These are phyloP conservation scores for Acanthamoeba healyi DNA, from an alignment of 208 protist species.

Conservation along the genomic window DNA sequence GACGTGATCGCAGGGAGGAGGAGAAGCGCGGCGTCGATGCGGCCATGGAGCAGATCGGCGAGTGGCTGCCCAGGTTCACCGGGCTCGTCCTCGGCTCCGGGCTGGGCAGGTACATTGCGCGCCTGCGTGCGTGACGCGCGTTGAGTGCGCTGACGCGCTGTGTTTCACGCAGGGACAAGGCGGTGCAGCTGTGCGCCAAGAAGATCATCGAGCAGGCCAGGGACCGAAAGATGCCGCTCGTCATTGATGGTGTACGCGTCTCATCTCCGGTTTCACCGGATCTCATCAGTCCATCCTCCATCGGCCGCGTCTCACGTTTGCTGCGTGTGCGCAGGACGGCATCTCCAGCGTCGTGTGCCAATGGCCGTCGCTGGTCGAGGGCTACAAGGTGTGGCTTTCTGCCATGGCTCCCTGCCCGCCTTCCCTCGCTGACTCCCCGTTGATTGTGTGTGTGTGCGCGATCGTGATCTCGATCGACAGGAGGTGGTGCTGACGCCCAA, in stretches of 20 bases:
- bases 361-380: background rate
- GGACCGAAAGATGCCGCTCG: slow-evolving; percentile 65
- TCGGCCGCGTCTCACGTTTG: background rate
- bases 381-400: background rate
- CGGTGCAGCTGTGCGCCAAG: slow-evolving; percentile 25
- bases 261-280: no score
- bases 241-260: slow-evolving; percentile 74
- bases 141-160: background rate
- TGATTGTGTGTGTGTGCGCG: no score
- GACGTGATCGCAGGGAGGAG: slow-evolving; percentile 22
- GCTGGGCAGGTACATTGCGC: slow-evolving; percentile 82
- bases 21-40: background rate
- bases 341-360: slow-evolving; percentile 32
- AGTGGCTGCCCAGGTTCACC: slow-evolving; percentile 74
- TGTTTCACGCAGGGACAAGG: background rate
- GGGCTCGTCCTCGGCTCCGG: slow-evolving; percentile 90
- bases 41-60: slow-evolving; percentile 35
- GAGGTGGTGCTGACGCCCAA: slow-evolving; percentile 88
- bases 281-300: no score
- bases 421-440: background rate
- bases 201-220: slow-evolving; percentile 66
- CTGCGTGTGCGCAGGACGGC: background rate
- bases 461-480: slow-evolving; percentile 75
- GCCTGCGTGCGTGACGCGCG: background rate
- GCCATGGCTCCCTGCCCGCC: background rate